Percentiles rank a stretch among this genome's conserved stretches.
Evolutionary conservation across 1,284 basidiomycete genomes (phyloP).

Genomic region (Fomitopsis pinicola): DNA sequence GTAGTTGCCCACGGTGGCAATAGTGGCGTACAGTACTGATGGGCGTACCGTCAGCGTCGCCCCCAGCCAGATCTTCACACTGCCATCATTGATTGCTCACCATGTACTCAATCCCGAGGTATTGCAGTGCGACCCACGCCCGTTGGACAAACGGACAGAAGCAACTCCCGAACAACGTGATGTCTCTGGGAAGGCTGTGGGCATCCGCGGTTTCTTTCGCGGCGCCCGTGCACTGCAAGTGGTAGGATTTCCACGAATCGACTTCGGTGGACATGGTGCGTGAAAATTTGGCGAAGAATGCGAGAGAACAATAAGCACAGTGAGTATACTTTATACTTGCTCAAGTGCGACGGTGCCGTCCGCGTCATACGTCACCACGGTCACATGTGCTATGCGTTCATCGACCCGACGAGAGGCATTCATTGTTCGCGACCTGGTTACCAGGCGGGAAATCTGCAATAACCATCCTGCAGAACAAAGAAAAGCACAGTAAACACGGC

Average conservation of each 20-base stretch:
- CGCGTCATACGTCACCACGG: background rate
- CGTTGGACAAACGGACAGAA: conserved; percentile 77
- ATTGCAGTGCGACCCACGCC: conserved; percentile 65
- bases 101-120: conserved; percentile 57
- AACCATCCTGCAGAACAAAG: background rate
- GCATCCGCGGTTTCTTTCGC: conserved; percentile 52
- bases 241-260: conserved; percentile 48
- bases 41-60: background rate
- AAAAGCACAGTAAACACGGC: background rate
- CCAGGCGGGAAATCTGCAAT: background rate
- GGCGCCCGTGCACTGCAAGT: conserved; percentile 52
- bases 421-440: background rate
- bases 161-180: conserved; percentile 66
- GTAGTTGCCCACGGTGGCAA: too few species aligned
- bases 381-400: background rate
- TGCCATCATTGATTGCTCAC: conserved; percentile 24
- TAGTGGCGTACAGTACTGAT: conserved; percentile 33
- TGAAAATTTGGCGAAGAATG: too few species aligned
- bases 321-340: background rate
- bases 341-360: background rate
- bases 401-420: background rate
- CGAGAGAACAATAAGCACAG: too few species aligned
- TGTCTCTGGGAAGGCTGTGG: conserved; percentile 41
- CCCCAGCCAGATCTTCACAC: background rate
- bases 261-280: conserved; percentile 25